Conservation (phyloP, 352 stramenopile genomes). For the Globisporangium orthogonon region DNA sequence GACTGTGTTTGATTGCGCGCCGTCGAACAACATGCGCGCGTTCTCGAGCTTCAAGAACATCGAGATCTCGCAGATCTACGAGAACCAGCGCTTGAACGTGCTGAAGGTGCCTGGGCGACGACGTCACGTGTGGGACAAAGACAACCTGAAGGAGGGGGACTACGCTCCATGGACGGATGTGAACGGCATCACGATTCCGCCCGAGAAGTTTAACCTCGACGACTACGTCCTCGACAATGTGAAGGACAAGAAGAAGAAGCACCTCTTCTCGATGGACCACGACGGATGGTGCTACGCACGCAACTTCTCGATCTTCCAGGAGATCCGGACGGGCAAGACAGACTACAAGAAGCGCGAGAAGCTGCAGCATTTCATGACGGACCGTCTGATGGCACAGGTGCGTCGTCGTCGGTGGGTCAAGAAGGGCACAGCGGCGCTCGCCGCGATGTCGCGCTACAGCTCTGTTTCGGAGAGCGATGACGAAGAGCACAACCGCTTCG, state of each 20-base stretch:
- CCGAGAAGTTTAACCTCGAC: slow-evolving; percentile 64
- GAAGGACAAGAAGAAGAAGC: slow-evolving; percentile 75
- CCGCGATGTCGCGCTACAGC: slow-evolving; percentile 30
- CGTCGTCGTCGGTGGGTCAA: slow-evolving; percentile 74
- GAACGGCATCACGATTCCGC: slow-evolving; percentile 75
- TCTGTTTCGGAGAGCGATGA: slow-evolving; percentile 64
- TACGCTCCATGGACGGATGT: slow-evolving; percentile 84
- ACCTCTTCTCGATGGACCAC: slow-evolving; percentile 81
- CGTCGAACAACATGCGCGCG: slow-evolving; percentile 71
- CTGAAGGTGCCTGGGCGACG: slow-evolving; percentile 45
- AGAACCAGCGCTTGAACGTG: slow-evolving; percentile 85
- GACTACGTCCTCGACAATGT: slow-evolving; percentile 77
- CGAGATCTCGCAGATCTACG: slow-evolving; percentile 80
- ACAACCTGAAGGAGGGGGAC: slow-evolving; percentile 76
- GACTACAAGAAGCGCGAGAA: slow-evolving; percentile 78
- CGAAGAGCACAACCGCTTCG: slow-evolving; percentile 55
- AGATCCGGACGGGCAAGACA: slow-evolving; percentile 70
- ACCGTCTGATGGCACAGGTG: slow-evolving; percentile 80
- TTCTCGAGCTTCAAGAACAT: slow-evolving; percentile 77
- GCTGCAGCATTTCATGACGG: slow-evolving; percentile 80
- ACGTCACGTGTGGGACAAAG: slow-evolving; percentile 64
- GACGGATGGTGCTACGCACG: slow-evolving; percentile 84
- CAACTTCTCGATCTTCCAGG: slow-evolving; percentile 86
- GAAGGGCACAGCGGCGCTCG: slow-evolving; percentile 38
- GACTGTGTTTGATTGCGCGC: slow-evolving; percentile 76